Conservation (phyloP, 2,329 filamentous ascomycete genomes). For the Aspergillus aculeatus region DNA sequence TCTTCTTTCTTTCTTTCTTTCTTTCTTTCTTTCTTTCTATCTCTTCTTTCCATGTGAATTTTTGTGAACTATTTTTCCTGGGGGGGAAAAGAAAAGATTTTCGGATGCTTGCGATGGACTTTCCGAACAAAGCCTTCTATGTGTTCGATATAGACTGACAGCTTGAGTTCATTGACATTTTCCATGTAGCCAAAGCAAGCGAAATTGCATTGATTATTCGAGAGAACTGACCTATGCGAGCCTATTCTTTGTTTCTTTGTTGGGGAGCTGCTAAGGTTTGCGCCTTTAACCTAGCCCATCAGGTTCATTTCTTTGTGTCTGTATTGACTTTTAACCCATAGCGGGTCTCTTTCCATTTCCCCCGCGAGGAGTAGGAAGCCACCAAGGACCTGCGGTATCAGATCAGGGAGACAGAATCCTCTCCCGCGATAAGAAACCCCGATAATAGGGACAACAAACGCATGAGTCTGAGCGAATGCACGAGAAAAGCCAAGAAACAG, state of each 20-base stretch:
- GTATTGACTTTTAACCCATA: not conserved
- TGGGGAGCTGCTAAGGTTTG: not conserved
- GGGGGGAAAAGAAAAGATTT: slow-evolving; percentile 4
- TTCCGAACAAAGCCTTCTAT: not conserved
- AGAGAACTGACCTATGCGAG: not conserved
- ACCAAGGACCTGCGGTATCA: not conserved
- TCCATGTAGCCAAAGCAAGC: not conserved
- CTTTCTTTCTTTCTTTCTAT: too few species aligned
- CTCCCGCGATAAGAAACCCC: not conserved
- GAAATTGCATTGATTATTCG: not conserved
- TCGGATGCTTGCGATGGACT: not conserved
- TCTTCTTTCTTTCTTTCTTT: not conserved
- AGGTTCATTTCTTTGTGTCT: not conserved
- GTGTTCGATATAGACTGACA: slow-evolving; percentile 3
- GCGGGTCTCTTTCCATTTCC: not conserved
- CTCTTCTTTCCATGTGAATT: not conserved
- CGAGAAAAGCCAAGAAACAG: not conserved
- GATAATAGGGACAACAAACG: not conserved
- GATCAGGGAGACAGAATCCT: not conserved
- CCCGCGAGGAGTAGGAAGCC: not conserved
- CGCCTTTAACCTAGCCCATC: not conserved
- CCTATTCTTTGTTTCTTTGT: not conserved
- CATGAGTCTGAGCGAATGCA: not conserved
- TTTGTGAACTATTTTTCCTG: slow-evolving; percentile 1
- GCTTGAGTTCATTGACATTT: not conserved